Evolutionary conservation across 805 yeast species (phyloP).

Genomic region (Candida maesae): DNA sequence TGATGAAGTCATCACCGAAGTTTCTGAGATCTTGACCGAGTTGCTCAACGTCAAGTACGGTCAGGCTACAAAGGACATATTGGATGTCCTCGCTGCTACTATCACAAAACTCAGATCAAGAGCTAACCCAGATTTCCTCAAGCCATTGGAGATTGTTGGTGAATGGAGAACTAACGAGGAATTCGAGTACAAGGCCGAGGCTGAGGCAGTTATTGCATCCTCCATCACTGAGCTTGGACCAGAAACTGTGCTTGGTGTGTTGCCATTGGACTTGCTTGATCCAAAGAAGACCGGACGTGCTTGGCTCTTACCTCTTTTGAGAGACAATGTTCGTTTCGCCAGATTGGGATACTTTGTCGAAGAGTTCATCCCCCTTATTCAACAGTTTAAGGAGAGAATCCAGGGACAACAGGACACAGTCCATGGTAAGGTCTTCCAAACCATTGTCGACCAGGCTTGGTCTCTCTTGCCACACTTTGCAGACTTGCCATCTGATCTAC

Average conservation of each 20-base stretch:
- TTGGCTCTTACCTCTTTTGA: slow-evolving; percentile 86
- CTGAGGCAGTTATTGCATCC: slow-evolving; percentile 76
- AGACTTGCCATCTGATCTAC: slow-evolving; percentile 77
- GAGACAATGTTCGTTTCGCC: slow-evolving; percentile 80
- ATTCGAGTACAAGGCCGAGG: slow-evolving; percentile 61
- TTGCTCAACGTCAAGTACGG: slow-evolving; percentile 71
- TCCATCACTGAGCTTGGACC: slow-evolving; percentile 86
- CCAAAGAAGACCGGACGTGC: slow-evolving; percentile 76
- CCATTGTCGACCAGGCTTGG: slow-evolving; percentile 91
- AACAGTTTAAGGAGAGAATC: slow-evolving; percentile 49
- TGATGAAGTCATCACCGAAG: slow-evolving; percentile 45
- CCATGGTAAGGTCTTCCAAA: slow-evolving; percentile 73
- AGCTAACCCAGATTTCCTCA: slow-evolving; percentile 66
- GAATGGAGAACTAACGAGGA: slow-evolving; percentile 80
- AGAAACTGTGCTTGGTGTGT: slow-evolving; percentile 62
- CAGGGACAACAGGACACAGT: slow-evolving; percentile 50
- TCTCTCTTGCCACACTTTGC: slow-evolving; percentile 85
- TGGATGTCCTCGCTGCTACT: slow-evolving; percentile 61
- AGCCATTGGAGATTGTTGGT: slow-evolving; percentile 70
- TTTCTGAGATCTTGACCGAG: slow-evolving; percentile 54
- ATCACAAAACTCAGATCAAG: slow-evolving; percentile 61
- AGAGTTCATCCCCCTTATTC: slow-evolving; percentile 63
- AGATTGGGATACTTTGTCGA: slow-evolving; percentile 57
- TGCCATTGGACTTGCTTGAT: slow-evolving; percentile 75
- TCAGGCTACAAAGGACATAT: slow-evolving; percentile 68